Evolutionary conservation across 208 protist genomes (phyloP).

Genomic region (Crithidia expoeki): DNA sequence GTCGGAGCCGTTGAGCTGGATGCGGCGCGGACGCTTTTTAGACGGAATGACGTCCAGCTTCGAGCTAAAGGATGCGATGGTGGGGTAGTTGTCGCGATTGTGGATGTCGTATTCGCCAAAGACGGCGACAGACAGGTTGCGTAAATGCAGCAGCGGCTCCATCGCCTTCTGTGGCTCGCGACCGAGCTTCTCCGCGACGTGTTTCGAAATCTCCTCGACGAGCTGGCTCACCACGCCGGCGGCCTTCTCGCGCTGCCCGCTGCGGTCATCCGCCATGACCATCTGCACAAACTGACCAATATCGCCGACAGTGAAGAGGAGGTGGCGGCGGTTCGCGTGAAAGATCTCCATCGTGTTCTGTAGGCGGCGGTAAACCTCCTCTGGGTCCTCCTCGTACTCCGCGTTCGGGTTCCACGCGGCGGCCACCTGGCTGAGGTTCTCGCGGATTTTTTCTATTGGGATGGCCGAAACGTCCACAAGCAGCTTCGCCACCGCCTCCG

Average conservation of each 20-base stretch:
- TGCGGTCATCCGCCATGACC: slow-evolving; percentile 75
- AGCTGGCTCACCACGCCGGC: slow-evolving; percentile 88
- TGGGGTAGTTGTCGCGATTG: slow-evolving; percentile 82
- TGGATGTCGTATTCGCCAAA: slow-evolving; percentile 96
- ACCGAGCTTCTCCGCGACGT: slow-evolving; percentile 96
- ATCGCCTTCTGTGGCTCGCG: slow-evolving; percentile 94
- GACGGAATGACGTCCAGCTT: slow-evolving; percentile 97
- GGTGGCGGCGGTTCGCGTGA: slow-evolving; percentile 72
- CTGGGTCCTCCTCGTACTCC: slow-evolving; percentile 88
- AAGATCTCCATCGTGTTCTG: slow-evolving; percentile 82
- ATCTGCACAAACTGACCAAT: slow-evolving; percentile 89
- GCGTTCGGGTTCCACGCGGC: slow-evolving; percentile 91
- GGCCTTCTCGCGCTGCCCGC: slow-evolving; percentile 86
- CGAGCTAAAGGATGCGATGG: slow-evolving; percentile 95
- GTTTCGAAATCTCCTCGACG: slow-evolving; percentile 97
- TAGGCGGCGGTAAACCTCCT: slow-evolving; percentile 78
- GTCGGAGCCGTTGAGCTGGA: slow-evolving; percentile 97
- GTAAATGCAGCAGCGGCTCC: slow-evolving; percentile 93
- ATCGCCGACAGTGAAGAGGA: slow-evolving; percentile 89
- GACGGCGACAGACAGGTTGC: slow-evolving; percentile 96
- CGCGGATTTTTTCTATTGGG: slow-evolving; percentile 89
- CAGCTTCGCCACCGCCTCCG: slow-evolving; percentile 81
- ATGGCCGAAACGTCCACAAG: slow-evolving; percentile 87
- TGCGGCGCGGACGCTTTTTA: slow-evolving; percentile 99
- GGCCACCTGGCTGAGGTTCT: slow-evolving; percentile 86